Evolutionary conservation across 2,329 filamentous ascomycete genomes (phyloP).

Genomic region (Sporothrix mexicana): DNA sequence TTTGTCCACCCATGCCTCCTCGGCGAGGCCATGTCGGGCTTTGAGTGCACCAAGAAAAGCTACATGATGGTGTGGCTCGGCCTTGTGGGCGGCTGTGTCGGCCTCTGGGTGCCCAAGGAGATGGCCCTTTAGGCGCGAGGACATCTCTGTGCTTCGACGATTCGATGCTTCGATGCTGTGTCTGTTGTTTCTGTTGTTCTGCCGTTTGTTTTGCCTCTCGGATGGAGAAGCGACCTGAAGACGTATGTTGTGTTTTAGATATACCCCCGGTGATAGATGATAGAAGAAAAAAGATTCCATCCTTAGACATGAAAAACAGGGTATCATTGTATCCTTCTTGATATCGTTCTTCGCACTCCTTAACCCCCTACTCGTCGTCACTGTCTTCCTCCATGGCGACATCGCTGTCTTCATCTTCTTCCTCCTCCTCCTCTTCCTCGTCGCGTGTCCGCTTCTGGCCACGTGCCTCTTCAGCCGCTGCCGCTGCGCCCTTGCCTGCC

Average conservation of each 20-base stretch:
- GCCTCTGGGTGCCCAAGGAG: conserved; percentile 75
- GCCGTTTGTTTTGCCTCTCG: neutral
- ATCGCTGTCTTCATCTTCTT: conserved; percentile 67
- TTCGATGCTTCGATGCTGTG: too few species aligned
- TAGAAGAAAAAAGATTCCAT: neutral
- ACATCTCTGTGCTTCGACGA: neutral
- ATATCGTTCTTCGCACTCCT: neutral
- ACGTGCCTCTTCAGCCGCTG: conserved; percentile 42
- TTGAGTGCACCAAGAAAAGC: conserved; percentile 65
- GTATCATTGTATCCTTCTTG: conserved; percentile 28
- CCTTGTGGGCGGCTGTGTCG: conserved; percentile 80
- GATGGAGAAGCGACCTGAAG: neutral
- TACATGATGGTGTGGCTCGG: conserved; percentile 92
- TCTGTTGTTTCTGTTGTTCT: neutral
- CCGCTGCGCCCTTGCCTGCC: conserved; percentile 49
- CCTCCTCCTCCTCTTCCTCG: conserved; percentile 68
- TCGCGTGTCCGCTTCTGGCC: conserved; percentile 75
- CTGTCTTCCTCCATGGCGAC: conserved; percentile 73
- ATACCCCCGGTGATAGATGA: neutral
- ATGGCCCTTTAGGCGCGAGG: conserved; percentile 56
- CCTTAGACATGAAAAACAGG: conserved; percentile 4
- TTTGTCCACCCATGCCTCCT: conserved; percentile 94
- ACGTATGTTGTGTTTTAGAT: neutral
- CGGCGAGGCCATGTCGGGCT: conserved; percentile 75
- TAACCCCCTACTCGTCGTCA: conserved; percentile 64